Evolutionary conservation across 768 basidiomycete species (phyloP).

Genomic region (Kwoniella sp.): DNA sequence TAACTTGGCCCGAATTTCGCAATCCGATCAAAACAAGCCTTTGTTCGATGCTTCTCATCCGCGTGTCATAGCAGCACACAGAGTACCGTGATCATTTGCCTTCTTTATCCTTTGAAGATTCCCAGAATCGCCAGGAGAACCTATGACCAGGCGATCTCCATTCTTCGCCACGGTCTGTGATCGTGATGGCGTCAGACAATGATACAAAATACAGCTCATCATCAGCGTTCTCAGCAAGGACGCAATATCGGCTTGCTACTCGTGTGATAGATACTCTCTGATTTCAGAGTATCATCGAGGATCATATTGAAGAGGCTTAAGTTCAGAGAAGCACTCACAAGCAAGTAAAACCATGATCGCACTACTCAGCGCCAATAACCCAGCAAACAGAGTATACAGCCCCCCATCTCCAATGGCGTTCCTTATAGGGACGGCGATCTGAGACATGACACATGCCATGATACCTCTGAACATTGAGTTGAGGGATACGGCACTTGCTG

Average conservation of each 20-base stretch:
- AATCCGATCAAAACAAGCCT: too few relatives aligned
- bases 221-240: too few relatives aligned
- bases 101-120: background rate
- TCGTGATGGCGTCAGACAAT: too few relatives aligned
- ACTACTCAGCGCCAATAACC: conserved; percentile 62
- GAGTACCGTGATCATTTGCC: too few relatives aligned
- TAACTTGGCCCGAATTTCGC: too few relatives aligned
- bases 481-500: conserved; percentile 68
- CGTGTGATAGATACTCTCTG: background rate
- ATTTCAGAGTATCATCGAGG: too few relatives aligned
- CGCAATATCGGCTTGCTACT: too few relatives aligned
- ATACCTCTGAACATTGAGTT: conserved; percentile 77
- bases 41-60: too few relatives aligned
- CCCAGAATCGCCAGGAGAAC: conserved; percentile 2
- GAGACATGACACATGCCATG: conserved; percentile 68
- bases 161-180: conserved; percentile 13
- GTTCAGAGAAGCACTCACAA: conserved; percentile 55
- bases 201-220: too few relatives aligned
- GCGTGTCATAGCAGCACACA: too few relatives aligned
- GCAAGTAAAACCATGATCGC: conserved; percentile 65
- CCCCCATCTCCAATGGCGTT: conserved; percentile 76
- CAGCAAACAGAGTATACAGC: conserved; percentile 70
- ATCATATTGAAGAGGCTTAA: too few relatives aligned
- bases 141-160: conserved; percentile 11
- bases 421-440: conserved; percentile 73